Evolutionary conservation across 352 stramenopile genomes (phyloP), one percentile per base, ranked within the genome.

Genomic region (Bremia lactucae): DNA sequence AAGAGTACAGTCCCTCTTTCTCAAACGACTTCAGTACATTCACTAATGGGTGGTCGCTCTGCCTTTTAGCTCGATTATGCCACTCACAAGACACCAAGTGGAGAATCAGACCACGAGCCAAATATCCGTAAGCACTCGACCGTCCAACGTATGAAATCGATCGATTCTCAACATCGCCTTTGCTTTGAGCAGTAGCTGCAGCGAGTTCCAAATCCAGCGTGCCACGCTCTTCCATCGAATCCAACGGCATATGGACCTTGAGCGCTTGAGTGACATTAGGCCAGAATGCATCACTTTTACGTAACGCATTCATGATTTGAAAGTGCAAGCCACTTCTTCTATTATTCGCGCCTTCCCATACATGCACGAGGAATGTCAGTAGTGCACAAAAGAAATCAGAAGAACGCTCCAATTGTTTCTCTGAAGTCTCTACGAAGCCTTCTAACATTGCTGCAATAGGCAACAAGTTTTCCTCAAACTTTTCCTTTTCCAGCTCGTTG

Each of bases 11-110:
- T 4, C 68, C 71, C 40, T 87, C 68, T 28, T 69, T 64, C 11
- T 71, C 55, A 43, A 83, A 83, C 6, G 62, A 61, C 14, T 87
- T 68, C 13, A 87, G 42, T 6, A 83, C 71, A 2, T 59, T 34
- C 5, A 61, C 36, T 6, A 86, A 42, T 13, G 65, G 55, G 18
- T 86, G 65, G 14, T 68, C 42, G 33, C 9, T 36, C 18, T 54
- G 35, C 28, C 53, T 57, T 15, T 48, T 58, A 26, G 48, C 54
- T n/a, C 65, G 40, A 44, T 66, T 67, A 31, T 83, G 69, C 70
- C 68, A 87, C 33, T 86, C 73, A 21, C 68, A 75, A 6, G 66
- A 59, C 20, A 87, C 45, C 36, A 87, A 60, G 41, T 83, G 57
- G 22, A 87, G 52, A 21, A 83, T 76, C 29, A 83, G 49, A 10